Evolutionary conservation across 108 stramenopile genomes (phyloP).

Genomic region (Halocafeteria seosinensis): DNA sequence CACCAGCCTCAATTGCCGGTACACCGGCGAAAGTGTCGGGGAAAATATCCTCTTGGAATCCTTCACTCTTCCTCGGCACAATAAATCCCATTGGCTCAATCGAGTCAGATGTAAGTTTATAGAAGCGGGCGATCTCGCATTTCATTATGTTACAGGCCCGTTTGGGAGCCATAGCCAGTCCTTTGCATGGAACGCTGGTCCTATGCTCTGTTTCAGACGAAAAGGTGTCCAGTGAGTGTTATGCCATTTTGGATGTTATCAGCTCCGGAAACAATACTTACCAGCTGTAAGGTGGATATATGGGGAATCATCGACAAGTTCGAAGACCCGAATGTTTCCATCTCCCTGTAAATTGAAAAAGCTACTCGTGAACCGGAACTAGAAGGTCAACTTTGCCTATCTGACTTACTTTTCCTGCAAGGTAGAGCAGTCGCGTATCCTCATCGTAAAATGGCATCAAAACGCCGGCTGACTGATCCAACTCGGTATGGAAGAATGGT

Average conservation of each 20-base stretch:
- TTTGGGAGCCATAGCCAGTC: conserved; percentile 86
- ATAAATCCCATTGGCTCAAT: conserved; percentile 74
- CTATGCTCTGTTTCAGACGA: conserved; percentile 65
- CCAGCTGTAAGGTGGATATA: conserved; percentile 54
- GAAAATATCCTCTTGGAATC: conserved; percentile 94
- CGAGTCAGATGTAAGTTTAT: conserved; percentile 73
- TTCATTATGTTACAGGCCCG: conserved; percentile 75
- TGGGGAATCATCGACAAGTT: conserved; percentile 74
- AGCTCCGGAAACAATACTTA: too few relatives aligned
- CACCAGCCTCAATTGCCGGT: conserved; percentile 70
- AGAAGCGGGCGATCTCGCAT: conserved; percentile 73
- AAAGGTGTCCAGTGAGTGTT: too few relatives aligned
- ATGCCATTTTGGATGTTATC: too few relatives aligned
- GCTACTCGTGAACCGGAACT: too few relatives aligned
- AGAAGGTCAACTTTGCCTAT: too few relatives aligned
- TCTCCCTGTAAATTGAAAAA: too few relatives aligned
- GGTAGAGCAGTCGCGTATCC: conserved; percentile 75
- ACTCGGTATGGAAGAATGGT: conserved; percentile 54
- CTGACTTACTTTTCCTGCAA: conserved; percentile 96
- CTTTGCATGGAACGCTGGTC: conserved; percentile 75
- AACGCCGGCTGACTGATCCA: conserved; percentile 89
- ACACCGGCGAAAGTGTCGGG: conserved; percentile 57
- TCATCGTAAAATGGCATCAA: conserved; percentile 83
- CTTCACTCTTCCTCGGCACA: conserved; percentile 90
- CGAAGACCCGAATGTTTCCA: conserved; percentile 85